Conservation (phyloP, 2,329 filamentous ascomycete species). For the Pseudohalonectria lignicola region DNA sequence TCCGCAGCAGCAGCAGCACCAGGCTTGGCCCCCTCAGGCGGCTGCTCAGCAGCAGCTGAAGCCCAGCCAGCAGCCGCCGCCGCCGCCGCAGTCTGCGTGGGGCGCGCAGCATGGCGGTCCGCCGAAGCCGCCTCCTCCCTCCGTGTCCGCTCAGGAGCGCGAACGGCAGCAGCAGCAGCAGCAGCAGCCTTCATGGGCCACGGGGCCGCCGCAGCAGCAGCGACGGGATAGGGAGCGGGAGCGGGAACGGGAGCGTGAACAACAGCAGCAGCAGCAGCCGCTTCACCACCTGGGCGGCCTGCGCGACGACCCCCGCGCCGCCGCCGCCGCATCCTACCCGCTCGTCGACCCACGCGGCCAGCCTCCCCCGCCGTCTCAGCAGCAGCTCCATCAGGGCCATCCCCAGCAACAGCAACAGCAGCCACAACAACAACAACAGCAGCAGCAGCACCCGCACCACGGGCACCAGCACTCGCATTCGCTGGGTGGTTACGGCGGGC, state of each 20-base stretch:
- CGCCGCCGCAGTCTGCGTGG: constrained; percentile 24
- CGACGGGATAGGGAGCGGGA: too few species aligned
- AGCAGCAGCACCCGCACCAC: constrained; percentile 12
- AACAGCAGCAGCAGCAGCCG: constrained; percentile 12
- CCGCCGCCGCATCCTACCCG: too few species aligned
- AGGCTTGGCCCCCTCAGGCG: constrained; percentile 23
- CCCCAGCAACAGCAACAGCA: constrained; percentile 9
- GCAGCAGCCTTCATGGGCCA: neutral
- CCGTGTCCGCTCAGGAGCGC: constrained; percentile 17
- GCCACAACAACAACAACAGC: constrained; percentile 6
- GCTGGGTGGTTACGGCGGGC: constrained; percentile 13
- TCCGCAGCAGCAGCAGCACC: constrained; percentile 11
- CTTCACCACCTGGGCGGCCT: constrained; percentile 5
- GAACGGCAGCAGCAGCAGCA: constrained; percentile 9
- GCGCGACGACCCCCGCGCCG: constrained; percentile 6
- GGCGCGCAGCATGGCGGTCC: constrained; percentile 23
- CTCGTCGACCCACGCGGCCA: constrained; percentile 3
- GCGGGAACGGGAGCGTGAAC: neutral
- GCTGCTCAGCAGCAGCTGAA: constrained; percentile 22
- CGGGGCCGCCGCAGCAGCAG: constrained; percentile 9
- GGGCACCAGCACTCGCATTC: constrained; percentile 18
- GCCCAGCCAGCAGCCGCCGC: constrained; percentile 19
- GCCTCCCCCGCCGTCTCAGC: neutral
- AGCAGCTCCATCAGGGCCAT: constrained; percentile 5
- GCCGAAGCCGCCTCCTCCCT: constrained; percentile 22